Conservation (phyloP, 2,329 filamentous ascomycete genomes). For the Immersiporthe knoxdaviesiana region DNA sequence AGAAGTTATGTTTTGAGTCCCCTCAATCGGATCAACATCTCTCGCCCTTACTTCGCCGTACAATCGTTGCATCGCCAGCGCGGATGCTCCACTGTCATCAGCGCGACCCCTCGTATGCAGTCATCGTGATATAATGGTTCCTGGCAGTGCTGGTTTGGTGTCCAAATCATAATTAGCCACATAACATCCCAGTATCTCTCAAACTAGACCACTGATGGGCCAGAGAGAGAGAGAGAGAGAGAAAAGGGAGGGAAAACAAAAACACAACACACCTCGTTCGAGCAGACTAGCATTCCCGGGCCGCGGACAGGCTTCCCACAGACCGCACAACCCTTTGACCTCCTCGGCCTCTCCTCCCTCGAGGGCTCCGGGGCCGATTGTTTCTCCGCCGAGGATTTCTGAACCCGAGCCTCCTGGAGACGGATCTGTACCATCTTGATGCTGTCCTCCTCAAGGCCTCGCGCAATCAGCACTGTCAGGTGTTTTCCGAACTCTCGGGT, state of each 20-base stretch:
- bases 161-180: constrained; percentile 27
- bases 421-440: constrained; percentile 47
- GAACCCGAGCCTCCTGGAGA: constrained; percentile 48
- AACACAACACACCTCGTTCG: constrained; percentile 53
- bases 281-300: constrained; percentile 52
- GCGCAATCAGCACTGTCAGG: constrained; percentile 52
- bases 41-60: too few relatives aligned
- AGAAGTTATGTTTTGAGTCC: neutral
- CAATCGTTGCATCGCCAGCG: constrained; percentile 53
- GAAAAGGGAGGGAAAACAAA: too few relatives aligned
- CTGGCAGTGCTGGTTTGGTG: constrained; percentile 44
- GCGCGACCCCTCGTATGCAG: constrained; percentile 46
- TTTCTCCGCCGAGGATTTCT: constrained; percentile 35
- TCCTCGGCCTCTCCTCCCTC: constrained; percentile 44
- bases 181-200: neutral
- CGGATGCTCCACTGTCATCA: constrained; percentile 41
- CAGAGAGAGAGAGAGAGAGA: neutral
- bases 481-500: constrained; percentile 61
- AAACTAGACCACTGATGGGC: neutral
- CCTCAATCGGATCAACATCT: neutral
- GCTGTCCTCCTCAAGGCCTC: constrained; percentile 50
- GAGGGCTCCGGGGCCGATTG: constrained; percentile 35
- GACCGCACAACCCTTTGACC: constrained; percentile 49
- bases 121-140: constrained; percentile 53
- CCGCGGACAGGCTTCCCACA: constrained; percentile 55